phyloP scores from a whole-genome alignment of 2,329 filamentous ascomycete genomes.

The Aphanoascus verrucosus region DNA sequence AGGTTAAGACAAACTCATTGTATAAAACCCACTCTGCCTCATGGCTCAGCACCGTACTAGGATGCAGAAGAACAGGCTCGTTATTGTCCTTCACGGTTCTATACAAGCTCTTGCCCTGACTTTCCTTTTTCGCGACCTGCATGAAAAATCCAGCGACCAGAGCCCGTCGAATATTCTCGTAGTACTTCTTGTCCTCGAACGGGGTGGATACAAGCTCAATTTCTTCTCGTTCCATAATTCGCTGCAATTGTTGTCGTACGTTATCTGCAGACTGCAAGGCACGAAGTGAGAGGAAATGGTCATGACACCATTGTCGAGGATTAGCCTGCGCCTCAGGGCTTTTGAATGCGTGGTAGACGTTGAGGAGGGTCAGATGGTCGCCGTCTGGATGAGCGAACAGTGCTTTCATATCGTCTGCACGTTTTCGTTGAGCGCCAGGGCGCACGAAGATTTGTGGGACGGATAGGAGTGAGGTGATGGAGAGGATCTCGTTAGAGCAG shows the following conservation, averaged over 20 bases:
- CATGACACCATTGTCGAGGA: conserved; percentile 85
- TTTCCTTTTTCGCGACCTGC: conserved; percentile 94
- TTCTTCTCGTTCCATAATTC: conserved; percentile 90
- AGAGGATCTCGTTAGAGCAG: conserved; percentile 96
- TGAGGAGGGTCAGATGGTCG: conserved; percentile 90
- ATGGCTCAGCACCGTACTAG: conserved; percentile 75
- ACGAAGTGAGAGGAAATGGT: conserved; percentile 86
- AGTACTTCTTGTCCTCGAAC: conserved; percentile 95
- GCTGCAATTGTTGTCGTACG: conserved; percentile 79
- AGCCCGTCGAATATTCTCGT: conserved; percentile 89
- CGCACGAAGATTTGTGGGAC: conserved; percentile 91
- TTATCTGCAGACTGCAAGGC: conserved; percentile 88
- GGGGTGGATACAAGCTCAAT: conserved; percentile 78
- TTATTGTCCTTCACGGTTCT: conserved; percentile 85
- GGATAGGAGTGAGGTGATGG: conserved; percentile 83
- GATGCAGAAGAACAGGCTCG: conserved; percentile 84
- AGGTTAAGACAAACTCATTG: conserved; percentile 95
- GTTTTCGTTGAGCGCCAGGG: conserved; percentile 72
- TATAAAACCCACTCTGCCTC: conserved; percentile 97
- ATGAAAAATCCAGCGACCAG: conserved; percentile 96
- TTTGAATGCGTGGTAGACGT: conserved; percentile 98
- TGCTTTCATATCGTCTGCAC: conserved; percentile 94
- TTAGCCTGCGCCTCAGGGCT: conserved; percentile 57
- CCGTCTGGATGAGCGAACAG: conserved; percentile 87
- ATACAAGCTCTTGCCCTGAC: conserved; percentile 71